Base-by-base conservation (phyloP, 177 flowering plant species). In the Vitis hybrid region DNA sequence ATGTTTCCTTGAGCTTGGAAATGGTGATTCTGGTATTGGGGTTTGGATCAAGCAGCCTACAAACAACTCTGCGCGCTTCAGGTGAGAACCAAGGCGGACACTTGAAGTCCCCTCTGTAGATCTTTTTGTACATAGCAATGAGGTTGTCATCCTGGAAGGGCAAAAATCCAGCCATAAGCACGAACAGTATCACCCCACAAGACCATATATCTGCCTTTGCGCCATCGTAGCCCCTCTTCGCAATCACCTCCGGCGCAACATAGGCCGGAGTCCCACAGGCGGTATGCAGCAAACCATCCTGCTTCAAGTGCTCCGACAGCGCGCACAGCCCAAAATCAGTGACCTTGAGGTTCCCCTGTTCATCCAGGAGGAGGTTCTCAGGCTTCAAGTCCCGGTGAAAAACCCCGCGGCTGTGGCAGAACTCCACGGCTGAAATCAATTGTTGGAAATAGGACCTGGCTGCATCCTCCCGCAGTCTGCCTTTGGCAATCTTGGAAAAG, bases 231-330 rank as follows among this genome's bases (percentile, higher is more conserved):
- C 87, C 87, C 21, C 64, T 78, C 72, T 80, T 79, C 19, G 78
- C 80, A 8, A 82, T 80, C 65, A 84, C 88, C 80, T 82, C 85
- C 62, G 84, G 85, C 4, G 87, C 84, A 10, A 80, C 85, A 52
- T 84, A 84, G 2, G 85, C 82, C 62, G 88, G 88, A 8, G 88
- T 84, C 13, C 86, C 86, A 65, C 88, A 84, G 30, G 84, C 79
- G 7, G 86, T 82, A 70, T 84, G 88, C 17, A 84, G 58, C 51
- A 82, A 62, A 0, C 84, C 86, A 67, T 84, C 88, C 51, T 75
- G 82, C 51, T 72, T 54, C 56, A 79, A 26, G 51, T 83, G 84
- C 11, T 82, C 88, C 6, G 82, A 10, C 45, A 85, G 69, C 11
- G 88, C 80, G 57, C 81, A 77, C 21, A 85, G 77, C 4, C 88